Conservation (phyloP, 257 asterid genomes). For the Striga asiatica region DNA sequence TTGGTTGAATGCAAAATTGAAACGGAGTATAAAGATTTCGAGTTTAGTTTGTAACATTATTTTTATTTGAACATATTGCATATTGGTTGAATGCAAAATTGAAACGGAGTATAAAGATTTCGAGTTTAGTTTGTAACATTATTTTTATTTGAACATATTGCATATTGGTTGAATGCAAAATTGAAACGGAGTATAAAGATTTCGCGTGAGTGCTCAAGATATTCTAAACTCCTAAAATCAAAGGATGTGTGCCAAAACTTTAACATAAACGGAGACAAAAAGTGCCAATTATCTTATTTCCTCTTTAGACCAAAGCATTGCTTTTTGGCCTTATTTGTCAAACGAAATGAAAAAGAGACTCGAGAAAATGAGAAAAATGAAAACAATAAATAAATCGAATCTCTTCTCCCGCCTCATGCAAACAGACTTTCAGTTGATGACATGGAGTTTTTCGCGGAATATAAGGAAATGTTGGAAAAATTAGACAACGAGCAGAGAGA, state of each 20-base stretch:
- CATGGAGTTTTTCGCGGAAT: slow-evolving; percentile 40
- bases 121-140: too few species aligned
- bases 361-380: slow-evolving; percentile 33
- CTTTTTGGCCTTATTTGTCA: slow-evolving; percentile 40
- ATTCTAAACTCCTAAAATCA: background rate
- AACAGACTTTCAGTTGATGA: slow-evolving; percentile 45
- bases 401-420: slow-evolving; percentile 20
- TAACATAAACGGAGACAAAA: too few species aligned
- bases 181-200: too few species aligned
- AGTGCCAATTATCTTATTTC: background rate
- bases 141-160: too few species aligned
- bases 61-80: too few species aligned
- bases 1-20: too few species aligned
- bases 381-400: slow-evolving; percentile 10
- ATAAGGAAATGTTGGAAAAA: slow-evolving; percentile 23
- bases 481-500: slow-evolving; percentile 12
- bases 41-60: too few species aligned
- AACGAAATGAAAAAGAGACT: slow-evolving; percentile 13
- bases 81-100: too few species aligned
- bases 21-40: too few species aligned
- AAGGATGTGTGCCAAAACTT: too few species aligned
- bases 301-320: slow-evolving; percentile 9
- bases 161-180: too few species aligned
- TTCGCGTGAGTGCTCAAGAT: background rate
- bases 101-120: too few species aligned